Evolutionary conservation across 352 stramenopile species (phyloP).

Genomic region (Globisporangium takayamanum): DNA sequence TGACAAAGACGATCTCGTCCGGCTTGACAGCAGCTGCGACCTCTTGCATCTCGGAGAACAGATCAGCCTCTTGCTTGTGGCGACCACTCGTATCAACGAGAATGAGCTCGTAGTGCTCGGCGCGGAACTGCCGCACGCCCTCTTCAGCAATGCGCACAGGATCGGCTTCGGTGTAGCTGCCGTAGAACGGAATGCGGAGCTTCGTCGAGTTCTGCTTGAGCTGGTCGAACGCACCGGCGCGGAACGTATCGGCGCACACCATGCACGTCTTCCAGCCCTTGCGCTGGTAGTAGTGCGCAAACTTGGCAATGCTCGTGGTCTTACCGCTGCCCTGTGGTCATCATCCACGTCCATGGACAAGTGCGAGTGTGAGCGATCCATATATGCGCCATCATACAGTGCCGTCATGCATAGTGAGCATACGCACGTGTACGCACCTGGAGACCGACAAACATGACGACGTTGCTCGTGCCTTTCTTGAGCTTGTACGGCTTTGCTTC

Average conservation of each 20-base stretch:
- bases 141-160: conserved; percentile 97
- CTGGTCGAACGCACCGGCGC: conserved; percentile 98
- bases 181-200: conserved; percentile 97
- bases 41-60: conserved; percentile 99
- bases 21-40: conserved; percentile 93
- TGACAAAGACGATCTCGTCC: conserved; percentile 98
- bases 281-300: conserved; percentile 97
- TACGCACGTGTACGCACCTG: conserved; percentile 13
- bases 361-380: background rate
- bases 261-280: conserved; percentile 98
- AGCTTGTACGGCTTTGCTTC: conserved; percentile 86
- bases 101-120: conserved; percentile 98
- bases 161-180: conserved; percentile 97
- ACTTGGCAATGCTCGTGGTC: conserved; percentile 99
- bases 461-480: conserved; percentile 88
- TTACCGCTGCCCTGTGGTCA: conserved; percentile 93
- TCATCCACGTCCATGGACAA: background rate
- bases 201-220: conserved; percentile 99
- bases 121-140: conserved; percentile 94
- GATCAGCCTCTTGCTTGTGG: conserved; percentile 96
- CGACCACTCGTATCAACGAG: conserved; percentile 98
- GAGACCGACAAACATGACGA: conserved; percentile 92
- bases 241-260: conserved; percentile 99
- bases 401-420: background rate
- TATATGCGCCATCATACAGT: background rate